A percentile compares a stretch with the other conserved stretches of the same genome.
Evolutionary conservation across 768 basidiomycete species (phyloP).

Genomic region (Auriscalpium vulgare): DNA sequence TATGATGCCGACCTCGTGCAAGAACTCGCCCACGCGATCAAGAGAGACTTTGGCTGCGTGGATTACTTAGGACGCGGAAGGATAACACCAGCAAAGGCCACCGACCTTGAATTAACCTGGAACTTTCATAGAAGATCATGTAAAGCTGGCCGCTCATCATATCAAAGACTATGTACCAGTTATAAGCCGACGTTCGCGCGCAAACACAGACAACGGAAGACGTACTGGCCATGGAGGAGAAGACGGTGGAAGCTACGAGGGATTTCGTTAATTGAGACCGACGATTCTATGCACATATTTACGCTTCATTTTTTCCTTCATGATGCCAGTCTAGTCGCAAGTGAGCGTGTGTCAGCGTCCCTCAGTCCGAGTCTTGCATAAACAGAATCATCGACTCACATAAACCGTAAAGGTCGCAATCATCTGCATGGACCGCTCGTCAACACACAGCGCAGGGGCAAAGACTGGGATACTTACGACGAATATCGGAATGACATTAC

Average conservation of each 20-base stretch:
- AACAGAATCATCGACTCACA: not conserved
- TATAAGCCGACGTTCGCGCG: not conserved
- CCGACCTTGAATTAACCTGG: constrained; percentile 13
- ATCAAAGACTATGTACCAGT: constrained; percentile 29
- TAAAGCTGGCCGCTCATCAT: constrained; percentile 27
- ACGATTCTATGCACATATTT: constrained; percentile 5
- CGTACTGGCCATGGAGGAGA: constrained; percentile 20
- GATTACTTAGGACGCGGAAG: constrained; percentile 20
- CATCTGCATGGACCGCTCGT: constrained; percentile 7
- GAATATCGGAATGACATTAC: constrained; percentile 30
- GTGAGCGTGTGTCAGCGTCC: not conserved
- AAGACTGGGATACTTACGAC: constrained; percentile 6
- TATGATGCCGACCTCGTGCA: constrained; percentile 19
- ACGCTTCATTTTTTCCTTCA: not conserved
- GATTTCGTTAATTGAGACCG: constrained; percentile 23
- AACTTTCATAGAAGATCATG: constrained; percentile 16
- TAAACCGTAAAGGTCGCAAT: not conserved
- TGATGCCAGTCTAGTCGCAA: constrained; percentile 20
- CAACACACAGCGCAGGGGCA: not conserved
- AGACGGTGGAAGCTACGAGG: constrained; percentile 19
- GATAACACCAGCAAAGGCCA: constrained; percentile 25
- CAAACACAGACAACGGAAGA: constrained; percentile 21
- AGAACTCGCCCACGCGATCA: constrained; percentile 31
- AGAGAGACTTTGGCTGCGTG: constrained; percentile 29
- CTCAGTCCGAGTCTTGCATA: not conserved